phyloP scores from a whole-genome alignment of 2,329 filamentous ascomycete genomes.

The Dactylellina drechsleri region DNA sequence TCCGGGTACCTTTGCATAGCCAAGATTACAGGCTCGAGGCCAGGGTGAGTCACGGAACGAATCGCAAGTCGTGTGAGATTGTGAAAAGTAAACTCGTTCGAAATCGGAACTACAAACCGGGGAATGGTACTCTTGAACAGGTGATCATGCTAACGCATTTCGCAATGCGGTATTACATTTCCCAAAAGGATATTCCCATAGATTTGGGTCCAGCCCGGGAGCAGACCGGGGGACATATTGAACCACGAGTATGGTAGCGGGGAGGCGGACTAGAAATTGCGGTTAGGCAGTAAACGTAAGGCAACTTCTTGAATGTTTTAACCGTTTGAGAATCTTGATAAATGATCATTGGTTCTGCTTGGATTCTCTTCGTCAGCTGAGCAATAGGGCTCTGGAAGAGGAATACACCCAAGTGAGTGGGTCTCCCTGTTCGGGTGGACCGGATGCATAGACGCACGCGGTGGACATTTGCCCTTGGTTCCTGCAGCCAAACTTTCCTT shows the following conservation, averaged over 20 bases:
- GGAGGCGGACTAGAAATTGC: slow-evolving; percentile 50
- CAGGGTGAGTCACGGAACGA: slow-evolving; percentile 47
- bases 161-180: slow-evolving; percentile 51
- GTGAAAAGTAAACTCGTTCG: slow-evolving; percentile 27
- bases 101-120: slow-evolving; percentile 34
- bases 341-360: slow-evolving; percentile 36
- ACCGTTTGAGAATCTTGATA: slow-evolving; percentile 35
- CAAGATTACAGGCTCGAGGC: slow-evolving; percentile 38
- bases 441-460: slow-evolving; percentile 43
- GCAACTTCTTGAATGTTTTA: slow-evolving; percentile 37
- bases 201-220: slow-evolving; percentile 17
- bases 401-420: slow-evolving; percentile 27
- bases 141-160: slow-evolving; percentile 52
- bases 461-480: slow-evolving; percentile 35
- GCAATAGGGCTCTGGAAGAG: slow-evolving; percentile 36
- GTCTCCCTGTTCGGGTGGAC: slow-evolving; percentile 40
- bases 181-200: slow-evolving; percentile 18
- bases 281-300: slow-evolving; percentile 47
- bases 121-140: slow-evolving; percentile 25
- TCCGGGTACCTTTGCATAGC: slow-evolving; percentile 45
- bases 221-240: slow-evolving; percentile 8
- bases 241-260: slow-evolving; percentile 42
- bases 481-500: slow-evolving; percentile 47
- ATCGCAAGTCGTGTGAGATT: slow-evolving; percentile 31
- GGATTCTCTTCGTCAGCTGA: slow-evolving; percentile 53